These are phyloP conservation scores for Citrus maxima DNA, from an alignment of 345 rosid genomes.

Conservation along the genomic window DNA sequence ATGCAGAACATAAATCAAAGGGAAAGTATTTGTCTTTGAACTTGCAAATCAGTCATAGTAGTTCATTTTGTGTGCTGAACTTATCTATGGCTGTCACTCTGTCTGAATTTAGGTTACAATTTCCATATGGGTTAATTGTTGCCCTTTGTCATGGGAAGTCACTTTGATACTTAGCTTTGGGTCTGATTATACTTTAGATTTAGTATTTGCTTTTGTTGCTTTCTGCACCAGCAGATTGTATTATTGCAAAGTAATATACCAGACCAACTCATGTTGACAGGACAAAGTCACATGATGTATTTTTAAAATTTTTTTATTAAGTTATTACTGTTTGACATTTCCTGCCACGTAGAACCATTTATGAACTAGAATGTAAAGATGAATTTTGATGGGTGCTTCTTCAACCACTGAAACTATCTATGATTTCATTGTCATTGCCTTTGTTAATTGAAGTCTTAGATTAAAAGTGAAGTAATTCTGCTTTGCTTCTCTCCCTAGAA, in stretches of 20 bases:
- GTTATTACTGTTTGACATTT: background rate
- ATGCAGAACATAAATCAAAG: background rate
- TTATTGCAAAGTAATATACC: background rate
- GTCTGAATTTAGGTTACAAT: background rate
- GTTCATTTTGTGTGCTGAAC: background rate
- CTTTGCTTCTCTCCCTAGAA: background rate
- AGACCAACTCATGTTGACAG: background rate
- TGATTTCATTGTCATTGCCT: background rate
- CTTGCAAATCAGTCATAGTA: background rate
- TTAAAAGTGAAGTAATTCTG: background rate
- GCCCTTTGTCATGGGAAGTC: background rate
- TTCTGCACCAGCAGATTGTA: background rate
- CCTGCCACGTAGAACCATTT: background rate
- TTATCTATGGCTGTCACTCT: background rate
- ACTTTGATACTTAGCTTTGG: background rate
- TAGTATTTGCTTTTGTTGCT: background rate
- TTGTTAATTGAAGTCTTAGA: background rate
- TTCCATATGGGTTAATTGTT: background rate
- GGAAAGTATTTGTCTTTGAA: background rate
- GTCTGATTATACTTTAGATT: background rate
- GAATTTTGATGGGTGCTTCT: background rate
- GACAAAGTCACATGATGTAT: background rate
- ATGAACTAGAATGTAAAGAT: background rate
- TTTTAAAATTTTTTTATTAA: background rate
- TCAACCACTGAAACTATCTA: background rate